A percentile compares a stretch with the other conserved stretches of the same genome.
phyloP scores from a whole-genome alignment of 768 basidiomycete genomes.

The Russula abietina region DNA sequence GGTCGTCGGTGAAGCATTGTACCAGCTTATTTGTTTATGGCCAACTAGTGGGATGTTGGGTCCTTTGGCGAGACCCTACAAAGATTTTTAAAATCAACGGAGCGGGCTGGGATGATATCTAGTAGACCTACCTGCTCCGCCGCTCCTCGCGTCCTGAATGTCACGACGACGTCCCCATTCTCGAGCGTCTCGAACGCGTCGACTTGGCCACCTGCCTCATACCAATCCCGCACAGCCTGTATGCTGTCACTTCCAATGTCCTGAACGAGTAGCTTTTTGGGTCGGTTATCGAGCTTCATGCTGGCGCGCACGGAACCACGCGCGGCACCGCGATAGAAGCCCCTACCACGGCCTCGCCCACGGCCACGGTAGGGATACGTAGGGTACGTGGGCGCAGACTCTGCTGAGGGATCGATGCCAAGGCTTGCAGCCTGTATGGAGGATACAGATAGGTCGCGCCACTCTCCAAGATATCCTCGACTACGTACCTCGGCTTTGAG shows the following conservation, averaged over 20 bases:
- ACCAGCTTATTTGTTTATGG: constrained; percentile 62
- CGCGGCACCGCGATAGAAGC: constrained; percentile 53
- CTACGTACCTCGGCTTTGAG: constrained; percentile 70
- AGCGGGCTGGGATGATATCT: background rate
- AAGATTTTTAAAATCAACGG: background rate
- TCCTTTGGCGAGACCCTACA: constrained; percentile 68
- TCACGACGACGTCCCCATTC: constrained; percentile 54
- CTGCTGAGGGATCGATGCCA: constrained; percentile 44
- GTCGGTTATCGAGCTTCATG: constrained; percentile 88
- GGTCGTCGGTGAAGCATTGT: constrained; percentile 33
- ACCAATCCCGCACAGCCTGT: constrained; percentile 74
- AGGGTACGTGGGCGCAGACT: constrained; percentile 34
- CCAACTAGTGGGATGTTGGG: constrained; percentile 60
- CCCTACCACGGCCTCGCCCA: constrained; percentile 57
- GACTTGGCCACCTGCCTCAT: constrained; percentile 69
- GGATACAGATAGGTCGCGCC: background rate
- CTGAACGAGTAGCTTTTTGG: constrained; percentile 72
- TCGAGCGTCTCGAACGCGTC: constrained; percentile 55
- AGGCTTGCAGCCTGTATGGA: constrained; percentile 60
- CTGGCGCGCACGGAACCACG: constrained; percentile 61
- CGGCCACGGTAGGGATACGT: constrained; percentile 49
- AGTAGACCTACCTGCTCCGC: constrained; percentile 63
- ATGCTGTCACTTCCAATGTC: constrained; percentile 51
- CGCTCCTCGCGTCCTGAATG: constrained; percentile 63
- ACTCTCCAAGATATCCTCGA: background rate